Evolutionary conservation across 1,284 basidiomycete species (phyloP).

Genomic region (Kalmanozyma brasiliensis): DNA sequence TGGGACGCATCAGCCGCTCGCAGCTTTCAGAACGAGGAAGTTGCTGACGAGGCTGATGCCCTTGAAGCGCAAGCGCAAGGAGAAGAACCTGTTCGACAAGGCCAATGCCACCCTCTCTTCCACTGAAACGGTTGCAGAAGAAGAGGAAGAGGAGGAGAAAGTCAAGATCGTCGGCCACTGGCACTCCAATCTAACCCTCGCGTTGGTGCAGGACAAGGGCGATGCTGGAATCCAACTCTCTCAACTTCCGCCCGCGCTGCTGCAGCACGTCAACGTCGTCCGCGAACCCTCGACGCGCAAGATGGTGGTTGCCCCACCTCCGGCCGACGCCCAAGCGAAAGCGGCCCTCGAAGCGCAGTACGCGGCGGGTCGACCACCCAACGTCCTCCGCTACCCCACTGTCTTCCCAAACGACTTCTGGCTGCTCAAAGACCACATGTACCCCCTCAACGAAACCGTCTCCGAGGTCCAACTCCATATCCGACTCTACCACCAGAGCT

Average conservation of each 20-base stretch:
- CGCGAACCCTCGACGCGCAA: slow-evolving; percentile 18
- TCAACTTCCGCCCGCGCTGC: slow-evolving; percentile 75
- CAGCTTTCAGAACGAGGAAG: slow-evolving; percentile 82
- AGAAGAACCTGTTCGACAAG: slow-evolving; percentile 79
- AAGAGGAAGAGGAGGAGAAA: slow-evolving; percentile 70
- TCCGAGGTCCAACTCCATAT: slow-evolving; percentile 78
- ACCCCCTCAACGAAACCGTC: slow-evolving; percentile 67
- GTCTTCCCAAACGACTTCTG: slow-evolving; percentile 96
- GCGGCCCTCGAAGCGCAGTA: slow-evolving; percentile 20
- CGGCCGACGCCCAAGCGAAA: slow-evolving; percentile 2
- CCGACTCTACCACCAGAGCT: slow-evolving; percentile 79
- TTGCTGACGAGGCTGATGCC: slow-evolving; percentile 84
- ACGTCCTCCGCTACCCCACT: slow-evolving; percentile 73
- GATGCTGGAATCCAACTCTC: slow-evolving; percentile 73
- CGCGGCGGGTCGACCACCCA: slow-evolving; percentile 12
- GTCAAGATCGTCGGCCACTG: slow-evolving; percentile 78
- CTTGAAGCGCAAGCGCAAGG: slow-evolving; percentile 78
- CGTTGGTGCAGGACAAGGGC: slow-evolving; percentile 75
- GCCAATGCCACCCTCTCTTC: slow-evolving; percentile 7
- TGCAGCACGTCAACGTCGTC: slow-evolving; percentile 62
- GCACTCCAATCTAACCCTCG: slow-evolving; percentile 89
- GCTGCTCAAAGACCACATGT: slow-evolving; percentile 64
- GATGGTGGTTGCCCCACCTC: slow-evolving; percentile 23
- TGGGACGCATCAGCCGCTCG: slow-evolving; percentile 69
- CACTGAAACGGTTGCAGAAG: no score